Evolutionary conservation across 2,329 filamentous ascomycete genomes (phyloP), one percentile per base, ranked within the genome.

Genomic region (Colletotrichum shisoi): DNA sequence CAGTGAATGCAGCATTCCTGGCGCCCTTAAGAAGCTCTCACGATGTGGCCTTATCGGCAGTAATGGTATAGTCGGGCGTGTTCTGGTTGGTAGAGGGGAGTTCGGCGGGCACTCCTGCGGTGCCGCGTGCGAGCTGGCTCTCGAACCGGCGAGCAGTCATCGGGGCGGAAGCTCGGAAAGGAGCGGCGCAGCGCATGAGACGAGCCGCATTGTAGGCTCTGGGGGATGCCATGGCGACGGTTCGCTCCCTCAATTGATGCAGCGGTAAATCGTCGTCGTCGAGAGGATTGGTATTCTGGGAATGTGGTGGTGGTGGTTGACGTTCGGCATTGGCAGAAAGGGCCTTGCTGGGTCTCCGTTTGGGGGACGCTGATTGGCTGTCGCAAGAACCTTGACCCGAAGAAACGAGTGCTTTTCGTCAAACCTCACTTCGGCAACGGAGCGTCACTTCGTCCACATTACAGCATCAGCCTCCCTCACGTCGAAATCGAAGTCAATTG

Each of bases 21-120:
- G 52, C 1, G 27, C 34, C 8, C 34, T 4, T 5, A 12, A 19
- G 3, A 3, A 13, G 15, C 12, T 40, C 79, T 72, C 86, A 97
- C 94, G 94, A 97, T 71, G 93, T 96, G 70, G 91, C 91, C 80
- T 93, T 94, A 80, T 98, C 94, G 73, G 91, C 85, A 57, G 89
- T 89, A 49, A 90, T 90, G 71, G 86, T 85, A 78, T 96, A 97
- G 77, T 97, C 90, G 69, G 92, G 93, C 73, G 91, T 85, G 77
- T 95, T 92, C 71, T 82, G 83, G 71, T 72, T 72, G 65, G 76
- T 79, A 69, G 74, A 76, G 70, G 74, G 76, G 70, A 78, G 76
- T 70, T 74, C 77, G 24, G 63, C 40, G 27, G 62, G 57, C 37
- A 52, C 57, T 27, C 39, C 45, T 67, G 77, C 73, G 70, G 79